Evolutionary conservation across 768 basidiomycete genomes (phyloP).

Genomic region (Chalciporus pseudorubinellus): DNA sequence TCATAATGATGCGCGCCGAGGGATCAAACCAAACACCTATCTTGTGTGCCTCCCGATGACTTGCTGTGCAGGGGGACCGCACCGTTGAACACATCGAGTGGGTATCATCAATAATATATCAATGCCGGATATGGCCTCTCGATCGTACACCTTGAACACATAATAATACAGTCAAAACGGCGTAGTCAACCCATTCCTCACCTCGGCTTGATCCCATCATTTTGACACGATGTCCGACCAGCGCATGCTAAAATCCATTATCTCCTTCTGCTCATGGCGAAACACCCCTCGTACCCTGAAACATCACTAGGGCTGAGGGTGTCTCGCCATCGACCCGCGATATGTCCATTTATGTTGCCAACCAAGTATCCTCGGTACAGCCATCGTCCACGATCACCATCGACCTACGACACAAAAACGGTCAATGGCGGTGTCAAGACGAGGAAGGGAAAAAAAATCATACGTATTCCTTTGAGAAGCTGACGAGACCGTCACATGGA

Average conservation of each 20-base stretch:
- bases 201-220: background rate
- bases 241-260: slow-evolving; percentile 32
- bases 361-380: slow-evolving; percentile 82
- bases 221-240: background rate
- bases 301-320: slow-evolving; percentile 61
- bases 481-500: slow-evolving; percentile 77
- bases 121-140: background rate
- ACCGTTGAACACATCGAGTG: background rate
- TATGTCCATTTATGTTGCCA: slow-evolving; percentile 62
- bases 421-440: slow-evolving; percentile 1
- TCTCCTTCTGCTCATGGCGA: slow-evolving; percentile 66
- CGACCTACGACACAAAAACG: slow-evolving; percentile 41
- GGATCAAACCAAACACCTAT: background rate
- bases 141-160: background rate
- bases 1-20: background rate
- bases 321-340: slow-evolving; percentile 88
- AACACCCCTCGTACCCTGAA: slow-evolving; percentile 84
- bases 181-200: background rate
- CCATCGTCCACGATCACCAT: slow-evolving; percentile 78
- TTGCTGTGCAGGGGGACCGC: background rate
- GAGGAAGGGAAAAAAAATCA: slow-evolving; percentile 18
- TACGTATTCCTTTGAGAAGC: slow-evolving; percentile 84
- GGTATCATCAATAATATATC: background rate
- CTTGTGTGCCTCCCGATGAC: background rate
- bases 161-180: background rate